phyloP scores from a whole-genome alignment of 345 rosid species.

The Erysimum cheiranthoides region DNA sequence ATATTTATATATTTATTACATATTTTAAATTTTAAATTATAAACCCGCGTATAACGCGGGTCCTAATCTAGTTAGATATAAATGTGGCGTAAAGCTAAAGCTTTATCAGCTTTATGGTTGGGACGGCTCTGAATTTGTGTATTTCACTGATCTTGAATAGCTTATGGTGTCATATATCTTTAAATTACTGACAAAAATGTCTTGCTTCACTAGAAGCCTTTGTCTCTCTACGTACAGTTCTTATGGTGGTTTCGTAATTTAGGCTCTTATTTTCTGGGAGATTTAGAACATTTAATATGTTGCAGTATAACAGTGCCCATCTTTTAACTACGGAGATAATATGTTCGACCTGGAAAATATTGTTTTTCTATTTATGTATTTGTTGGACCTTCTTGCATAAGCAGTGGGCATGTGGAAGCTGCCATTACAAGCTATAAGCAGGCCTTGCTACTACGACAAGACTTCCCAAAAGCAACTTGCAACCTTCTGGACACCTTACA shows the following conservation, averaged over 20 bases:
- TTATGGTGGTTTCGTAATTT: not conserved
- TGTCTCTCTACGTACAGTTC: not conserved
- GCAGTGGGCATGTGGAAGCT: constrained; percentile 92
- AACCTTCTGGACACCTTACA: constrained; percentile 93
- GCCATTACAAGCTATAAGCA: constrained; percentile 93
- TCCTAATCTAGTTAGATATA: too few species aligned
- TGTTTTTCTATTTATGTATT: constrained; percentile 22
- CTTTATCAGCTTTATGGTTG: too few species aligned
- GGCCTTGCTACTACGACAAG: constrained; percentile 81
- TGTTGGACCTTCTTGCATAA: constrained; percentile 33
- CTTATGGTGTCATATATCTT: not conserved
- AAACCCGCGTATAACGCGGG: too few species aligned
- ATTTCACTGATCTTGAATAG: not conserved
- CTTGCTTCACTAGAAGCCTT: not conserved
- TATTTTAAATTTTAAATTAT: too few species aligned
- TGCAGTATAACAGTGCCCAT: constrained; percentile 4
- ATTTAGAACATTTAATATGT: constrained; percentile 1
- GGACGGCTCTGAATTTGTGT: too few species aligned
- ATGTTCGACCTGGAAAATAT: not conserved
- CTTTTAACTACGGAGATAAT: not conserved
- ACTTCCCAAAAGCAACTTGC: constrained; percentile 98
- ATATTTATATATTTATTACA: too few species aligned
- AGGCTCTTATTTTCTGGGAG: not conserved
- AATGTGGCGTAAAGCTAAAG: too few species aligned
- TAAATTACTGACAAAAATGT: not conserved